phyloP scores from a whole-genome alignment of 2,329 filamentous ascomycete species.

The Arthrobotrys entomopaga region DNA sequence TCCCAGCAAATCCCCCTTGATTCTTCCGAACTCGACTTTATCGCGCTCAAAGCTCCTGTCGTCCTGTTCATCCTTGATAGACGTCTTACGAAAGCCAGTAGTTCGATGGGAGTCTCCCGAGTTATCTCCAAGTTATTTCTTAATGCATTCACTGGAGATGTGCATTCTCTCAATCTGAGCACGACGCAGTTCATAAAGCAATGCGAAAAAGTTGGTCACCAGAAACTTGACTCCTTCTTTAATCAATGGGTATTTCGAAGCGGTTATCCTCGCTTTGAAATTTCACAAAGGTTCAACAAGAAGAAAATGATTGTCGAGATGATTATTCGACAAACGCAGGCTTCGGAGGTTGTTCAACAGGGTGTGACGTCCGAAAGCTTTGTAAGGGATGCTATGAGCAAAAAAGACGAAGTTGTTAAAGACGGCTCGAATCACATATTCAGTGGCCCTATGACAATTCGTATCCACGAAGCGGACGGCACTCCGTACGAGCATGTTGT shows the following conservation, averaged over 20 bases:
- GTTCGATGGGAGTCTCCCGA: constrained; percentile 81
- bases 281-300: constrained; percentile 94
- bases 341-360: constrained; percentile 69
- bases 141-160: constrained; percentile 82
- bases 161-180: constrained; percentile 75
- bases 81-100: constrained; percentile 85
- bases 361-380: constrained; percentile 73
- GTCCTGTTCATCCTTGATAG: constrained; percentile 95
- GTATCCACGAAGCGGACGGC: constrained; percentile 97
- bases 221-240: constrained; percentile 89
- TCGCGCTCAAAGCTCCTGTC: constrained; percentile 87
- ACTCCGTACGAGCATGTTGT: constrained; percentile 98
- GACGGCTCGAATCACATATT: constrained; percentile 65
- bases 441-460: constrained; percentile 94
- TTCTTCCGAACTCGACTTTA: constrained; percentile 86
- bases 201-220: constrained; percentile 88
- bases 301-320: constrained; percentile 96
- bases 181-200: constrained; percentile 80
- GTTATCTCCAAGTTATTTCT: constrained; percentile 88
- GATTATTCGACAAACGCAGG: constrained; percentile 80
- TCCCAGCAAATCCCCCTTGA: constrained; percentile 75
- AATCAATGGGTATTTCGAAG: constrained; percentile 89
- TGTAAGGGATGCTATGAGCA: constrained; percentile 83
- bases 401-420: constrained; percentile 13
- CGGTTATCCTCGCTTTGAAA: constrained; percentile 87